phyloP scores from a whole-genome alignment of 176 grass and related monocot species.

The Zizania latifolia region DNA sequence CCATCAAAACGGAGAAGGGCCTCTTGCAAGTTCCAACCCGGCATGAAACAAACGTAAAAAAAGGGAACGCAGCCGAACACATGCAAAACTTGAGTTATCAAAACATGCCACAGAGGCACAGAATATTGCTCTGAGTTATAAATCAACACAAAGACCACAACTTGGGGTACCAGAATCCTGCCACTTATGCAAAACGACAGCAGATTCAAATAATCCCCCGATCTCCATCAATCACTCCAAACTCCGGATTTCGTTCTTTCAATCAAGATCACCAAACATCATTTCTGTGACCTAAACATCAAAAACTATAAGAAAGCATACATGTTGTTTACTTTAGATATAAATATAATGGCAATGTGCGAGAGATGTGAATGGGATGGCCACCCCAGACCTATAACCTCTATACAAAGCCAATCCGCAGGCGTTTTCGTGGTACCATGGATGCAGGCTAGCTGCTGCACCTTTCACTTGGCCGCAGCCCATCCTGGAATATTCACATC shows the following conservation, averaged over 20 bases:
- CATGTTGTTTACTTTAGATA: slow-evolving; percentile 15
- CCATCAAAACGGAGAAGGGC: no score
- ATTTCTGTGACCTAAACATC: slow-evolving; percentile 28
- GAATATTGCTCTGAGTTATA: background rate
- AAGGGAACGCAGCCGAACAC: background rate
- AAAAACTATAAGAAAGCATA: slow-evolving; percentile 26
- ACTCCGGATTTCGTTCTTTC: slow-evolving; percentile 4
- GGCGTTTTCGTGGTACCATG: slow-evolving; percentile 46
- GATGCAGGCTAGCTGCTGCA: slow-evolving; percentile 21
- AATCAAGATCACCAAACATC: slow-evolving; percentile 14
- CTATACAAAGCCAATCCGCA: slow-evolving; percentile 50
- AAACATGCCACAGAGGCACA: background rate
- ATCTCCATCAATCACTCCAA: slow-evolving; percentile 23
- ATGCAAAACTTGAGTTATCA: background rate
- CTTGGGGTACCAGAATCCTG: background rate
- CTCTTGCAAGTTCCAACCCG: no score
- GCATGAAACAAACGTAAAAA: background rate
- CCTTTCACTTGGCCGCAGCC: slow-evolving; percentile 22
- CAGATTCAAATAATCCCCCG: background rate
- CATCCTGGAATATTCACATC: slow-evolving; percentile 40
- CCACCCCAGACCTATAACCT: slow-evolving; percentile 49
- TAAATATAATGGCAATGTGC: slow-evolving; percentile 40
- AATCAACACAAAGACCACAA: background rate
- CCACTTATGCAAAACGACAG: background rate
- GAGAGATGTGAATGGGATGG: slow-evolving; percentile 34